phyloP scores from a whole-genome alignment of 1,284 basidiomycete genomes.

The Exobasidium rhododendri region DNA sequence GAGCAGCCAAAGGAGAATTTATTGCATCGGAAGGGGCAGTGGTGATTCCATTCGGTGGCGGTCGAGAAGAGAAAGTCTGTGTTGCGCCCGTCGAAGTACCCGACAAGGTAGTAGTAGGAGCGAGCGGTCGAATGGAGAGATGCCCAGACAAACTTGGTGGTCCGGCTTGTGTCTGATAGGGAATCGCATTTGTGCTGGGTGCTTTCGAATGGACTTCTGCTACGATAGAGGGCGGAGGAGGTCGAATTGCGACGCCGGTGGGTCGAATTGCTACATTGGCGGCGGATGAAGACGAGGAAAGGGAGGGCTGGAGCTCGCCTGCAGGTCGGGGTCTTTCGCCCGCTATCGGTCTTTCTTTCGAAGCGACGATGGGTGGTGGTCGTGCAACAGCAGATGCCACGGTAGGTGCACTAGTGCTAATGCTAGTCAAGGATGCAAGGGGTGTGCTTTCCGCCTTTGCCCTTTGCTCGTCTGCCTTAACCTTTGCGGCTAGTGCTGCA shows the following conservation, averaged over 20 bases:
- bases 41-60: neutral
- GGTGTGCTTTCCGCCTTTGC: neutral
- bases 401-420: neutral
- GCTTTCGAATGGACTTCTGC: neutral
- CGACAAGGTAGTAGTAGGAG: neutral
- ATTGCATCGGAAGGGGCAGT: neutral
- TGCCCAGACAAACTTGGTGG: neutral
- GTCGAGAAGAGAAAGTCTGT: neutral
- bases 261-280: neutral
- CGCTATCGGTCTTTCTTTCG: no score
- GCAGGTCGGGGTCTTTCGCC: no score
- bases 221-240: neutral
- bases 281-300: neutral
- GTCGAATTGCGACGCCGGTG: neutral
- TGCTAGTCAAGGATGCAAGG: neutral
- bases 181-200: neutral
- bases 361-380: neutral
- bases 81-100: neutral
- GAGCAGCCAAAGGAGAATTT: slow-evolving; percentile 1
- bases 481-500: slow-evolving; percentile 10
- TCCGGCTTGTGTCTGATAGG: slow-evolving; percentile 7
- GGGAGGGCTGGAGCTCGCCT: no score
- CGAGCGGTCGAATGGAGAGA: neutral
- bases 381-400: neutral
- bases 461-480: slow-evolving; percentile 5